These are phyloP conservation scores for Phytophthora nicotianae DNA, from an alignment of 352 stramenopile species.

Conservation along the genomic window DNA sequence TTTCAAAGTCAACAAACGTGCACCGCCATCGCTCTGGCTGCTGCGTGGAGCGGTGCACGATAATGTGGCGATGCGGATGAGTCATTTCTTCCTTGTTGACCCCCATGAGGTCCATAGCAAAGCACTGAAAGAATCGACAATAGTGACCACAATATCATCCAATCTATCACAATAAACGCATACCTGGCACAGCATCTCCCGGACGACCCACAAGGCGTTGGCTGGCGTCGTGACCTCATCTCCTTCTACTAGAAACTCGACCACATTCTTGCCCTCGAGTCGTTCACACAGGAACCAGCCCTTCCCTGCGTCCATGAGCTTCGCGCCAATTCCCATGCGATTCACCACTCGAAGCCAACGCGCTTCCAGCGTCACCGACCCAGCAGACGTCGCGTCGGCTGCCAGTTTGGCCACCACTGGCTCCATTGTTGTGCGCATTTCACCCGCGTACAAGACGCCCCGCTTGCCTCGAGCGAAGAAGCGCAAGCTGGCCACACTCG, in stretches of 20 bases:
- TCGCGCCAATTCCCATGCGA: constrained; percentile 61
- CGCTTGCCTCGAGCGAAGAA: constrained; percentile 78
- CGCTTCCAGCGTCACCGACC: constrained; percentile 56
- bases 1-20: constrained; percentile 84
- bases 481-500: constrained; percentile 36
- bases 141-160: constrained; percentile 1
- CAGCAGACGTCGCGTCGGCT: constrained; percentile 27
- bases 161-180: neutral
- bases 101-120: constrained; percentile 70
- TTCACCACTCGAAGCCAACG: constrained; percentile 69
- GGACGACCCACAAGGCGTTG: constrained; percentile 56
- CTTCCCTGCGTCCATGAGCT: constrained; percentile 40
- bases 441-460: constrained; percentile 58
- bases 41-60: constrained; percentile 40
- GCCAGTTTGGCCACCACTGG: constrained; percentile 64
- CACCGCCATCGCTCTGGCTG: constrained; percentile 41
- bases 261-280: constrained; percentile 58
- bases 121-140: constrained; percentile 46
- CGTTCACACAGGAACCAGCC: constrained; percentile 73
- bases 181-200: constrained; percentile 74
- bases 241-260: constrained; percentile 53
- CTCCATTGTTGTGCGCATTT: constrained; percentile 19
- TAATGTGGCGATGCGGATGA: constrained; percentile 76
- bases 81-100: constrained; percentile 89
- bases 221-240: constrained; percentile 33